Evolutionary conservation across 495 filamentous ascomycete genomes (phyloP).

Genomic region (Penicillium ochrochloron): DNA sequence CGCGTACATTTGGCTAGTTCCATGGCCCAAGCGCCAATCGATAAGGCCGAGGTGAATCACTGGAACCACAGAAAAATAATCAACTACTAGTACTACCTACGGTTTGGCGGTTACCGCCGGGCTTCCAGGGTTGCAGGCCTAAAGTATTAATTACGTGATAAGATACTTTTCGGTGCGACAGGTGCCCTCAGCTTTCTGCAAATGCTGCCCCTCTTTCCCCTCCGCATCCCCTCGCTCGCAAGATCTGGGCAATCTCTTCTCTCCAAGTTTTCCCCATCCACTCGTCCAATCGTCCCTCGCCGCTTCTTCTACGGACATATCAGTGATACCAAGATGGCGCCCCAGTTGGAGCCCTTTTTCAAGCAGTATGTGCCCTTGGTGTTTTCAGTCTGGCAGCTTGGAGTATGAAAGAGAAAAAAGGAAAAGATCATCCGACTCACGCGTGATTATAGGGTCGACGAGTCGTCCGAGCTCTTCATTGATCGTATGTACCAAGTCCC

Average conservation of each 20-base stretch:
- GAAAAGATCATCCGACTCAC: conserved; percentile 8
- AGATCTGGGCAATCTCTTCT: conserved; percentile 28
- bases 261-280: conserved; percentile 24
- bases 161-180: conserved; percentile 24
- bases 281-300: conserved; percentile 26
- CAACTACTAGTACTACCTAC: conserved; percentile 15
- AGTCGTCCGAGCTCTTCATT: conserved; percentile 80
- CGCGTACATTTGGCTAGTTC: neutral
- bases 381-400: neutral
- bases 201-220: conserved; percentile 49
- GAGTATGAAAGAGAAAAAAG: neutral
- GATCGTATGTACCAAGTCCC: conserved; percentile 60
- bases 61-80: conserved; percentile 14
- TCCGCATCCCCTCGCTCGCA: conserved; percentile 40
- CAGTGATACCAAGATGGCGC: conserved; percentile 72
- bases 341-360: conserved; percentile 82
- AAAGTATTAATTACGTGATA: conserved; percentile 36
- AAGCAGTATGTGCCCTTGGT: conserved; percentile 62
- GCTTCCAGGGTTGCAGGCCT: conserved; percentile 13
- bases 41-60: neutral
- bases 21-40: conserved; percentile 6
- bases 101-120: conserved; percentile 35
- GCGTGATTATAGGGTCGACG: conserved; percentile 66
- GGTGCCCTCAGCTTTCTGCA: conserved; percentile 17
- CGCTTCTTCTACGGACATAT: conserved; percentile 52